Evolutionary conservation across 352 stramenopile species (phyloP).

Genomic region (Thalassiosira livingstoniorum): DNA sequence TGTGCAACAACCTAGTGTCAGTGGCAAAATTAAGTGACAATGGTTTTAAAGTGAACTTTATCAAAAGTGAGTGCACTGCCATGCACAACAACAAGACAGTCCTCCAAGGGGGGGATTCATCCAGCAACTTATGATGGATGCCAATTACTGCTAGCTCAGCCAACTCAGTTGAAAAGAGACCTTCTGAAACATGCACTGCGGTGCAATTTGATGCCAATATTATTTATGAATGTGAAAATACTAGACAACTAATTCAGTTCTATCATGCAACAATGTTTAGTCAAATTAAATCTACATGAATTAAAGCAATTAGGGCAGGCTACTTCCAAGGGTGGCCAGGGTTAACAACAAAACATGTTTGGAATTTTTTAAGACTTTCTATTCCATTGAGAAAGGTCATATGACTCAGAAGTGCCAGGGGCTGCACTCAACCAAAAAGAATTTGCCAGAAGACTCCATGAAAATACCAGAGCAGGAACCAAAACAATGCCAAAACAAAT

Average conservation of each 20-base stretch:
- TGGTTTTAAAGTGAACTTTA: slow-evolving; percentile 8
- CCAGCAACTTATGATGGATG: slow-evolving; percentile 5
- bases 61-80: not conserved
- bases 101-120: not conserved
- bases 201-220: not conserved
- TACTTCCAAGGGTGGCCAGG: not conserved
- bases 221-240: slow-evolving; percentile 11
- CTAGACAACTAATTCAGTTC: not conserved
- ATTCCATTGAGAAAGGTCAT: not conserved
- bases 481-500: not conserved
- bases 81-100: not conserved
- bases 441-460: not conserved
- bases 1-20: slow-evolving; percentile 16
- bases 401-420: not conserved
- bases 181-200: too few species aligned
- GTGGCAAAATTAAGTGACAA: not conserved
- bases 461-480: not conserved
- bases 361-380: not conserved
- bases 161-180: too few species aligned
- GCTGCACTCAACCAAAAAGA: not conserved
- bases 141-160: not conserved
- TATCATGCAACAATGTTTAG: slow-evolving; percentile 13
- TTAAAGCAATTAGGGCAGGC: not conserved
- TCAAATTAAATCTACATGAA: not conserved
- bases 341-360: not conserved